Evolutionary conservation across 768 basidiomycete genomes (phyloP).

Genomic region (Strobilomyces dryophilus): DNA sequence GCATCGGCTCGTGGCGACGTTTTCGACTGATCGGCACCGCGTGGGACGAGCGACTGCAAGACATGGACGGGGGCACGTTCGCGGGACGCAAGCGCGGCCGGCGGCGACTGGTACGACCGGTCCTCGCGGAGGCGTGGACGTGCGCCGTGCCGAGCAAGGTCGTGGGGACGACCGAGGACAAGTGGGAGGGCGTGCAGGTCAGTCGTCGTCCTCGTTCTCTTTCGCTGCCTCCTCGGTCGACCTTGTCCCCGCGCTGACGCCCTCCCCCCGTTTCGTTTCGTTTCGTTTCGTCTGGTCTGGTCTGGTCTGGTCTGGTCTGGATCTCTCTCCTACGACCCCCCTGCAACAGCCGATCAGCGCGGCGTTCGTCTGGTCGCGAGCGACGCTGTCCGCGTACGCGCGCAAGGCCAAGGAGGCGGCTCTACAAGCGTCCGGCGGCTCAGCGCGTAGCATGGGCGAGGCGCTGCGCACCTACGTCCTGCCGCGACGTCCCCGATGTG

Average conservation of each 20-base stretch:
- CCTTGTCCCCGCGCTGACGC: too few relatives aligned
- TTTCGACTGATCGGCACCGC: constrained; percentile 16
- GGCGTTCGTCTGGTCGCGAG: constrained; percentile 16
- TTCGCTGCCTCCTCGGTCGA: too few relatives aligned
- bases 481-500: constrained; percentile 1
- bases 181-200: constrained; percentile 24
- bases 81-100: constrained; percentile 10
- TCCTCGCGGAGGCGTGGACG: constrained; percentile 21
- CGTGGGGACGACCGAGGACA: neutral
- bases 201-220: constrained; percentile 1
- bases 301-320: too few relatives aligned
- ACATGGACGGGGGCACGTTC: constrained; percentile 8
- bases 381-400: neutral
- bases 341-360: constrained; percentile 22
- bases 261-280: neutral
- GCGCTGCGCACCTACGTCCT: constrained; percentile 5
- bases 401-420: neutral
- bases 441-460: neutral
- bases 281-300: neutral
- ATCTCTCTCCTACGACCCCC: too few relatives aligned
- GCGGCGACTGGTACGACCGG: constrained; percentile 16
- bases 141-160: neutral
- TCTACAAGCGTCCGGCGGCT: neutral
- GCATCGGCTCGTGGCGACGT: constrained; percentile 44
- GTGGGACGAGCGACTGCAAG: constrained; percentile 20